Conservation (phyloP, 2,329 filamentous ascomycete species). For the Beauveria bassiana region DNA sequence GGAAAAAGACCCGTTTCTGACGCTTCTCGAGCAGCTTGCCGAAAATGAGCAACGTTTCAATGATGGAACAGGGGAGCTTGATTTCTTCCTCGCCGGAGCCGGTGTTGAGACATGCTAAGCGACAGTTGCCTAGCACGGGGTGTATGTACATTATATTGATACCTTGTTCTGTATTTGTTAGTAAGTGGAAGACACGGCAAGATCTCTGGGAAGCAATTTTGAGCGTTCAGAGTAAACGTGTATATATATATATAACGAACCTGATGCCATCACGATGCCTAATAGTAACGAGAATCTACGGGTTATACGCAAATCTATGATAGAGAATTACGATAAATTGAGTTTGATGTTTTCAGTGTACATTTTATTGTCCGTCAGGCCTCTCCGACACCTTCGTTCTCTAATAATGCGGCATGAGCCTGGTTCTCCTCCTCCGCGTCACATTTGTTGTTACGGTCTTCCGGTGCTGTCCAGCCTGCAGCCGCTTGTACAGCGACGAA, state of each 20-base stretch:
- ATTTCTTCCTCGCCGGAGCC: conserved; percentile 57
- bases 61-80: conserved; percentile 63
- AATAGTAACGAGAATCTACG: too few relatives aligned
- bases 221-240: not conserved
- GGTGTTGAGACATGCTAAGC: conserved; percentile 10
- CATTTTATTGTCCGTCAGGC: conserved; percentile 9
- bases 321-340: too few relatives aligned
- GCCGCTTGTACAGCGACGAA: conserved; percentile 41
- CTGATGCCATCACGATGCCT: not conserved
- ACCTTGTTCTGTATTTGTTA: not conserved
- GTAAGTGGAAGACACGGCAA: not conserved
- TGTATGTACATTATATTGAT: not conserved
- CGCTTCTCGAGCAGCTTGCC: conserved; percentile 70
- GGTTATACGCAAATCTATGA: too few relatives aligned
- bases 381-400: conserved; percentile 26
- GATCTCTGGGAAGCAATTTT: not conserved
- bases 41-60: conserved; percentile 62
- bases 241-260: not conserved
- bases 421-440: conserved; percentile 25
- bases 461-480: conserved; percentile 42
- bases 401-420: conserved; percentile 19
- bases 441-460: conserved; percentile 47
- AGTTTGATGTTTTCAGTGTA: not conserved
- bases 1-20: conserved; percentile 77
- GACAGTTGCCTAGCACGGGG: not conserved